Evolutionary conservation across 148 eudicot species (phyloP), one percentile per base, ranked within the genome.

Genomic region (Rhododendron henanense): DNA sequence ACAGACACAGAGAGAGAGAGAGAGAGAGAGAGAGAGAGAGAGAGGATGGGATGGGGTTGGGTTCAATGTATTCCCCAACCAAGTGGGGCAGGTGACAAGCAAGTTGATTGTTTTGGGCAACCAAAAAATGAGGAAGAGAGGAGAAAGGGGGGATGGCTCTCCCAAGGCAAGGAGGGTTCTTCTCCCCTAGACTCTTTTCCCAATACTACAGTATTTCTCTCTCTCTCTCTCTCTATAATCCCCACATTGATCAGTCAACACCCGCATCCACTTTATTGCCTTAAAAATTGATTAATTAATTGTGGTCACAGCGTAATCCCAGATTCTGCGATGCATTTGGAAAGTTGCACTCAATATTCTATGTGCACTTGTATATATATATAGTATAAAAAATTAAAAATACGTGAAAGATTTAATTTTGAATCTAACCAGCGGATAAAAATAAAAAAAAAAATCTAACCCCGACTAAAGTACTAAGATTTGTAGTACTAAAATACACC

Each of bases 151-250:
- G 71, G 71, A 65, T 65, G 25, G 71, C 31, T 87, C 79, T 10
- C 82, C 88, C 88, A 75, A 86, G 85, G 85, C 81, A 73, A 63
- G 31, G 71, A 65, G 71, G 71, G 33, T 65, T 65, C 89, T 81
- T 81, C 89, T 35, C 89, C 89, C 89, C 89, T 87, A 57, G 59
- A 63, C 86, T 13, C 65, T 78, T 31, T 78, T 35, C 28, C 10
- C 31, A 7, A 19, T 67, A 10, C 0, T 2, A 35, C 2, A 35
- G 37, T 35, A 35, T 35, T 35, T 35, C 37, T 18, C 0, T 39
- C 18, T 44, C 33, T 78, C 8, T 45, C 23, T 45, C 53, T 78
- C 53, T 78, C 81, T 45, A 0, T 44, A 23, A 41, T 23, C 5
- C 31, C 81, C 15, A 44, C 55, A 25, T 65, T n/a, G 31, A n/a